Percentiles rank a stretch among this genome's conserved stretches.
Conservation (phyloP, 208 protist species). For the Trypanosoma caninum region DNA sequence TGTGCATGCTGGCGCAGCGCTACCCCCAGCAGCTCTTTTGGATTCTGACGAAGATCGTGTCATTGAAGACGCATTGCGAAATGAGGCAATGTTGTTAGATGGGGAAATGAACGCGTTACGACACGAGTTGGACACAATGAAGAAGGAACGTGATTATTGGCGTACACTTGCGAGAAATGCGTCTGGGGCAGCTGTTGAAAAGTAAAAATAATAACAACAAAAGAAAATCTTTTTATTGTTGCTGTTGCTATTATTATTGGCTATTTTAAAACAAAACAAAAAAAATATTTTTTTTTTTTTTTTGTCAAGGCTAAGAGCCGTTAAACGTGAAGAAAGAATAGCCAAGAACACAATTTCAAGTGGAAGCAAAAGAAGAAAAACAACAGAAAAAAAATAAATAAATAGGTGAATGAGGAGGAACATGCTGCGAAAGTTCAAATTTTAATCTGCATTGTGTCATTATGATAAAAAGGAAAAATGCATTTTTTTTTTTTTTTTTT, state of each 20-base stretch:
- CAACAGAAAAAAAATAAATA: no score
- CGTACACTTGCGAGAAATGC: conserved; percentile 6
- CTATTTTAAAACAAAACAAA: neutral
- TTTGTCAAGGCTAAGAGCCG: no score
- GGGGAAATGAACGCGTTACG: conserved; percentile 26
- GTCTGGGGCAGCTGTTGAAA: neutral
- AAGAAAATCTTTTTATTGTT: no score
- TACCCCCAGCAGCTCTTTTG: neutral
- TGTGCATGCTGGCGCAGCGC: neutral
- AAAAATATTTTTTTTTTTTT: no score
- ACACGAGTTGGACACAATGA: conserved; percentile 4
- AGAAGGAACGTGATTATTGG: conserved; percentile 30
- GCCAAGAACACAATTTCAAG: no score
- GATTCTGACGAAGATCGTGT: conserved; percentile 2
- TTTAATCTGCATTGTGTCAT: neutral
- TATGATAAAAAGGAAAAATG: neutral
- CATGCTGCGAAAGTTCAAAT: neutral
- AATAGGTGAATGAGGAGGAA: neutral
- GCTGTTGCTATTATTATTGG: no score
- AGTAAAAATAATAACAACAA: no score
- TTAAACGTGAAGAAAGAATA: no score
- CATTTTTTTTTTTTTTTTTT: neutral
- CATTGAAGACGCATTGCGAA: conserved; percentile 23
- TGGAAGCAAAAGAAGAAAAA: no score
- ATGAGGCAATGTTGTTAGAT: conserved; percentile 20